Base-by-base conservation (phyloP, 2,329 filamentous ascomycete species). In the Orbilia brochopaga region DNA sequence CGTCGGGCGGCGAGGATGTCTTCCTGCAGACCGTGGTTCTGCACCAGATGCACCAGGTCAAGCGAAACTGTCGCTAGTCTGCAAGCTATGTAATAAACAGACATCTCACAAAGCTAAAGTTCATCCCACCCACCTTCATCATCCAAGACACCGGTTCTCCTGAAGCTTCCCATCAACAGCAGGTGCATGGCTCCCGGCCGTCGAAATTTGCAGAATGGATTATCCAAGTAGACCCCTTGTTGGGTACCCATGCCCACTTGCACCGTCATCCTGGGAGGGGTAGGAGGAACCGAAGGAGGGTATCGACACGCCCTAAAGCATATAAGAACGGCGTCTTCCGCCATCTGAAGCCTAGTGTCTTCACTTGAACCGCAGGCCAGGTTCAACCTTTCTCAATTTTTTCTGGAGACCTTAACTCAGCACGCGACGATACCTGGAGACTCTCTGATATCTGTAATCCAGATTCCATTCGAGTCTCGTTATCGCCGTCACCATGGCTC, bases 21-120 rank as follows among this genome's bases (percentile, higher is more conserved):
- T 2, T 17, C 4, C 10, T 8, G 17, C 37, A 17, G 19, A 35
- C 35, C 46, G 17, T 27, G 64, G 57, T 52, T 55, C 23, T 27
- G 5, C 19, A 40, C 11, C 40, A 19, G 8, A 42, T 53, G 46
- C 48, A 56, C 52, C 52, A 19, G 40, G 52, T 55, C 46, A 56
- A 69, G 60, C 65, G 58, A 63, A 53, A 44, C 58, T 37, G 32
- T 60, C 59, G 54, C 35, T 62, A 37, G 53, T n/a, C 35, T 5
- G 4, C 5, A 10, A 42, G 17, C 35, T 17, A 42, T 56, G 53
- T 21, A 56, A 65, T 30, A 19, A 30, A 32, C 48, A 53, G n/a
- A 23, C 27, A 48, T 37, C 27, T 17, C 40, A n/a, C 24, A 32
- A 7, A 30, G 32, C 52, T 19, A 19, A 55, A 10, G 24, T 24